A percentile compares a stretch with the other conserved stretches of the same genome.
phyloP scores from a whole-genome alignment of 495 filamentous ascomycete genomes.

The Podospora didyma region DNA sequence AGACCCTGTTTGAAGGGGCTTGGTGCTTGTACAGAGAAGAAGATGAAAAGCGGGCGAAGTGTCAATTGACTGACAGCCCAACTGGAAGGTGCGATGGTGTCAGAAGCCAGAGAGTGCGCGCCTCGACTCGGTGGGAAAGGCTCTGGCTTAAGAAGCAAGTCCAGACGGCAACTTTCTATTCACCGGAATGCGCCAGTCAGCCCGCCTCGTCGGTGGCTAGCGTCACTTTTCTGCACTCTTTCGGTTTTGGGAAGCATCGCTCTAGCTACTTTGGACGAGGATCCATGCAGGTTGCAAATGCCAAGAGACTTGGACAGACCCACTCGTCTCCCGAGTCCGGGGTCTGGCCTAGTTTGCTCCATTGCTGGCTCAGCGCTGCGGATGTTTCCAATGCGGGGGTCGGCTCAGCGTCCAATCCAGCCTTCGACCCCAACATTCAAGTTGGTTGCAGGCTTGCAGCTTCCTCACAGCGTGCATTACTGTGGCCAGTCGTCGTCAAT shows the following conservation, averaged over 20 bases:
- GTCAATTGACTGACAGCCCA: not conserved
- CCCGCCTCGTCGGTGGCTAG: not conserved
- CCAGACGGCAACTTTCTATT: not conserved
- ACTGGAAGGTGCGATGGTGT: not conserved
- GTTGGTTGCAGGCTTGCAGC: too few species aligned
- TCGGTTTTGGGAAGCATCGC: not conserved
- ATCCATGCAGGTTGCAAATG: not conserved
- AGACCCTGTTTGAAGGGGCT: not conserved
- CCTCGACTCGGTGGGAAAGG: not conserved
- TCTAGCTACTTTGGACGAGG: not conserved
- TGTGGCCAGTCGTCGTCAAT: too few species aligned
- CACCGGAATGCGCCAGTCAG: not conserved
- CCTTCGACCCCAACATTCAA: too few species aligned
- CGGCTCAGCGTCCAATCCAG: too few species aligned
- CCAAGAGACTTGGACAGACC: not conserved
- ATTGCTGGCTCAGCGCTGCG: too few species aligned
- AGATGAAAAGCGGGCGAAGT: not conserved
- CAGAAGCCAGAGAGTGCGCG: not conserved
- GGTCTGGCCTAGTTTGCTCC: not conserved
- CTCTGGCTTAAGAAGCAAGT: not conserved
- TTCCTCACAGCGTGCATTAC: too few species aligned
- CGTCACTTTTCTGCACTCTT: not conserved
- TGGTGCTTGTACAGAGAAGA: not conserved
- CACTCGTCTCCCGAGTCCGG: not conserved
- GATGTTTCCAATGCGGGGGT: too few species aligned